phyloP scores from a whole-genome alignment of 164 flowering plant species.

The Vitis labrusca region DNA sequence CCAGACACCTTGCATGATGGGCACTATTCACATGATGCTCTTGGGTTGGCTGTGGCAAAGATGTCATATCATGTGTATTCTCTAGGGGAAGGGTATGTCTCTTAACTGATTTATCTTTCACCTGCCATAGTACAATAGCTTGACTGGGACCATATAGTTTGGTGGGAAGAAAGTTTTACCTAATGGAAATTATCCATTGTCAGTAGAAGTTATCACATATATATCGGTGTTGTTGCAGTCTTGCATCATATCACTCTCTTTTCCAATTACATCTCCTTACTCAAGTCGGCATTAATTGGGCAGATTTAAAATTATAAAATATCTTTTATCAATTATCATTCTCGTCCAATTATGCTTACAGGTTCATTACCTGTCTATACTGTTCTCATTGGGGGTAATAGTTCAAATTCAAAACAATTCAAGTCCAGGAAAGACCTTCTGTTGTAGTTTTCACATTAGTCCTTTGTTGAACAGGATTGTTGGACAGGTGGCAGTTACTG shows the following conservation, averaged over 20 bases:
- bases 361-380: not conserved
- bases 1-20: conserved; percentile 31
- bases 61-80: conserved; percentile 73
- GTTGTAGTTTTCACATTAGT: not conserved
- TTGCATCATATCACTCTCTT: not conserved
- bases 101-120: not conserved
- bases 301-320: too few relatives aligned
- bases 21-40: conserved; percentile 42
- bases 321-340: too few relatives aligned
- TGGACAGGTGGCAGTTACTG: conserved; percentile 75
- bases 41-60: conserved; percentile 69
- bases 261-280: not conserved
- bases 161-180: not conserved
- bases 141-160: not conserved
- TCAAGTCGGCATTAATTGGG: too few relatives aligned
- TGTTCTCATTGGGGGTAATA: not conserved
- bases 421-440: not conserved
- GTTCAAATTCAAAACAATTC: not conserved
- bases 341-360: not conserved
- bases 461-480: conserved; percentile 52
- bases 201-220: not conserved
- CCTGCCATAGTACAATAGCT: not conserved
- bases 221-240: not conserved
- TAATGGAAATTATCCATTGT: not conserved
- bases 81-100: conserved; percentile 81